A percentile compares a stretch with the other conserved stretches of the same genome.
phyloP scores from a whole-genome alignment of 768 basidiomycete species.

The Exsudoporus frostii region DNA sequence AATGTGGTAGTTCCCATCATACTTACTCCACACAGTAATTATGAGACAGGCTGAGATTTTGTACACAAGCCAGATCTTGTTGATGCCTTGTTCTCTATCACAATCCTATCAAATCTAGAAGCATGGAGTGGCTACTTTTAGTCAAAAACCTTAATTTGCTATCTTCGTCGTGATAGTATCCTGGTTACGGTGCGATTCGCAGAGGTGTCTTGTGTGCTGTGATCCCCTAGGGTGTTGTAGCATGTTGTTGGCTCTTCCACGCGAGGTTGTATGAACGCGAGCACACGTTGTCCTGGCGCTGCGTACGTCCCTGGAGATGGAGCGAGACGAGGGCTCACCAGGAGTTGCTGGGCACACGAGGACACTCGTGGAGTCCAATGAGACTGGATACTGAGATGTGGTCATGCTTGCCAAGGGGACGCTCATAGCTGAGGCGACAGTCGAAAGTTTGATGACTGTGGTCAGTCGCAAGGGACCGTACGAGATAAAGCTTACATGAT shows the following conservation, averaged over 20 bases:
- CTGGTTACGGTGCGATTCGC: conserved; percentile 18
- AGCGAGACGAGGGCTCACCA: background rate
- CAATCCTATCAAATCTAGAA: conserved; percentile 23
- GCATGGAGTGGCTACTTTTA: conserved; percentile 23
- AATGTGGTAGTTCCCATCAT: background rate
- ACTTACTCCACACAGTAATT: background rate
- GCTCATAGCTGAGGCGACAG: conserved; percentile 5
- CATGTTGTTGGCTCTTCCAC: conserved; percentile 7
- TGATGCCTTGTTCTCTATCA: conserved; percentile 13
- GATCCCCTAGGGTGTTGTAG: conserved; percentile 13
- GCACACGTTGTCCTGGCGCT: conserved; percentile 14
- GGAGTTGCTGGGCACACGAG: background rate
- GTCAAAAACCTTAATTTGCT: conserved; percentile 28
- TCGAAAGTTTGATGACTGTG: background rate
- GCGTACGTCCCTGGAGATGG: background rate
- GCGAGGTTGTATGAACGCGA: conserved; percentile 6
- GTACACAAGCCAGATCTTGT: conserved; percentile 18
- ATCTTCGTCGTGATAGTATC: conserved; percentile 18
- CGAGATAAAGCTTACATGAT: conserved; percentile 15
- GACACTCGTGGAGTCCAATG: background rate
- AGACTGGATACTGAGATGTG: background rate
- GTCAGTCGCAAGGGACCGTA: background rate
- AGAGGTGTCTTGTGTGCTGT: conserved; percentile 12
- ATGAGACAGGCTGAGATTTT: conserved; percentile 7
- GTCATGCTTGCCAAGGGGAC: conserved; percentile 5